phyloP scores from a whole-genome alignment of 345 rosid species.

The Linum lewisii region DNA sequence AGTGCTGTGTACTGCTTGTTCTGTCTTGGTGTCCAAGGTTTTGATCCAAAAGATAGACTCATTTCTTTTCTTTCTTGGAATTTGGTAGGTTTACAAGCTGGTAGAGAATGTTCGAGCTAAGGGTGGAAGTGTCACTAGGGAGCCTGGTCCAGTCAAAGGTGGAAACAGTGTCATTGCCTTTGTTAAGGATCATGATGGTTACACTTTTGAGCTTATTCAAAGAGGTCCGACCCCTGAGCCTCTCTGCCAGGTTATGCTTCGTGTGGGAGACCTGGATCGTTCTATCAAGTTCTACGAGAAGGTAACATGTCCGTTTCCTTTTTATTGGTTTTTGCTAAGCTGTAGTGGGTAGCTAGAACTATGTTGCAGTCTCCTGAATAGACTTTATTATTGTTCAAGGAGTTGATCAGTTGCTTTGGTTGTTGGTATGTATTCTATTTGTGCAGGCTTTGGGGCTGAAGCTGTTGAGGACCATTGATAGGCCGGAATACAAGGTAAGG shows the following conservation, averaged over 20 bases:
- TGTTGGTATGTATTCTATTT: neutral
- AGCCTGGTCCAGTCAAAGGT: slow-evolving; percentile 94
- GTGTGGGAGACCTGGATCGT: slow-evolving; percentile 78
- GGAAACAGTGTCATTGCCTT: slow-evolving; percentile 62
- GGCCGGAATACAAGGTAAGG: slow-evolving; percentile 69
- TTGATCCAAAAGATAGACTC: slow-evolving; percentile 4
- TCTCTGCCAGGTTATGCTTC: slow-evolving; percentile 92
- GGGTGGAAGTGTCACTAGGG: slow-evolving; percentile 73
- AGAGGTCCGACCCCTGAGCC: slow-evolving; percentile 88
- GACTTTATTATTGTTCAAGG: no score
- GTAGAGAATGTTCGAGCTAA: slow-evolving; percentile 63
- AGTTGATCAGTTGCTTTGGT: neutral
- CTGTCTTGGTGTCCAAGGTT: neutral
- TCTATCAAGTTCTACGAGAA: slow-evolving; percentile 86
- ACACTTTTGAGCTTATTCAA: slow-evolving; percentile 73
- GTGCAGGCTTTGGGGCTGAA: slow-evolving; percentile 85
- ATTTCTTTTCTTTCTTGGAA: neutral
- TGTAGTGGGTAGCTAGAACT: no score
- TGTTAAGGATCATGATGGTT: slow-evolving; percentile 98
- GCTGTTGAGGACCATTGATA: slow-evolving; percentile 55
- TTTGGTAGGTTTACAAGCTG: slow-evolving; percentile 58
- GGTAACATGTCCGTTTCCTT: slow-evolving; percentile 26
- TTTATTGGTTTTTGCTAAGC: slow-evolving; percentile 1
- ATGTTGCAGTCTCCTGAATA: no score
- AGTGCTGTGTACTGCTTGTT: neutral